These are phyloP conservation scores for Phytophthora litchii DNA, from an alignment of 352 stramenopile species.

Conservation along the genomic window DNA sequence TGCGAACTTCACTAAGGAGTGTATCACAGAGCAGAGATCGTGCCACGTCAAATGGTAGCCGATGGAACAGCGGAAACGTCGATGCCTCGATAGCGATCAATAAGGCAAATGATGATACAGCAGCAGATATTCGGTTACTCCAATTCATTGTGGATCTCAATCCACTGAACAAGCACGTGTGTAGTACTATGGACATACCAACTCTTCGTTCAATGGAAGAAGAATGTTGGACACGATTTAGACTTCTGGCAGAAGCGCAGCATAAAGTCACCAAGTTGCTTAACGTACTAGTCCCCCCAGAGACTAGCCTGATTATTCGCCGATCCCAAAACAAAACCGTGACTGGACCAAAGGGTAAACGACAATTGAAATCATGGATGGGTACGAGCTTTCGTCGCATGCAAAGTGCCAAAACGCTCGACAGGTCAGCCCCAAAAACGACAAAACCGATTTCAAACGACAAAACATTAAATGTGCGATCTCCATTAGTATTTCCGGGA, in stretches of 20 bases:
- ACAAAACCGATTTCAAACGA: no score
- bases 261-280: slow-evolving; percentile 30
- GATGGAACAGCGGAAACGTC: slow-evolving; percentile 10
- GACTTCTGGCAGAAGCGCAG: slow-evolving; percentile 44
- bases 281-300: slow-evolving; percentile 10
- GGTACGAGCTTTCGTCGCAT: not conserved
- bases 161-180: slow-evolving; percentile 44
- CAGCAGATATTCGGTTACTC: slow-evolving; percentile 18
- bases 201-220: slow-evolving; percentile 54
- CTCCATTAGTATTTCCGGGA: not conserved
- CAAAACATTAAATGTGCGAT: not conserved
- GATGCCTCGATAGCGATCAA: slow-evolving; percentile 3
- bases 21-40: slow-evolving; percentile 41
- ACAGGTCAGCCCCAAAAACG: not conserved
- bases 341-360: not conserved
- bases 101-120: not conserved
- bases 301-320: not conserved
- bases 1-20: slow-evolving; percentile 4
- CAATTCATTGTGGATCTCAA: slow-evolving; percentile 65
- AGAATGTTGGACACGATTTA: slow-evolving; percentile 69
- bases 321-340: slow-evolving; percentile 1
- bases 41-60: slow-evolving; percentile 35
- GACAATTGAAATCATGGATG: not conserved
- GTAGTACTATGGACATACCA: slow-evolving; percentile 35
- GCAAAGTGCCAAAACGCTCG: not conserved